phyloP scores from a whole-genome alignment of 805 yeast species.

The Candida boleticola region DNA sequence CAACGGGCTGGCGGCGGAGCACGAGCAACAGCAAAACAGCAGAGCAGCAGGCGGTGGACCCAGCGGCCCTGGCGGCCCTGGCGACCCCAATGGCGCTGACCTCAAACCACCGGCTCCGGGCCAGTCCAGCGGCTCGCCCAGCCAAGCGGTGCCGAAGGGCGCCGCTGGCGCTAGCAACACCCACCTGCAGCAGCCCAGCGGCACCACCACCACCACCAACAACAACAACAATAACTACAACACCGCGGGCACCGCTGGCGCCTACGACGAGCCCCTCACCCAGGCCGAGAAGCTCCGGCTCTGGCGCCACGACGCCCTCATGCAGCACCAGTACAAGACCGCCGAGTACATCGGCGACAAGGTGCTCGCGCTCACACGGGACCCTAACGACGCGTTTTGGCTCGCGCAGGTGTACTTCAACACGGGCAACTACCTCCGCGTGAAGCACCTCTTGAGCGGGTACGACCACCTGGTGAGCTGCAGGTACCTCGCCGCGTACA shows the following conservation, averaged over 20 bases:
- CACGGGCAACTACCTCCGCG: slow-evolving; percentile 75
- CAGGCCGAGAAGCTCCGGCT: slow-evolving; percentile 82
- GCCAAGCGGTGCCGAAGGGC: neutral
- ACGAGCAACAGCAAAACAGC: neutral
- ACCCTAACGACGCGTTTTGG: slow-evolving; percentile 95
- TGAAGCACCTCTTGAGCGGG: slow-evolving; percentile 64
- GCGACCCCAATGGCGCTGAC: neutral
- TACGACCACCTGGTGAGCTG: slow-evolving; percentile 68
- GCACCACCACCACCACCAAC: too few species aligned
- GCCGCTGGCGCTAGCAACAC: neutral
- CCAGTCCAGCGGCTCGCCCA: neutral
- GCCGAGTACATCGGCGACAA: slow-evolving; percentile 93
- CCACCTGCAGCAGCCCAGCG: slow-evolving; percentile 4
- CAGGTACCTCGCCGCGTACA: slow-evolving; percentile 74
- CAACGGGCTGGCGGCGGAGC: too few species aligned
- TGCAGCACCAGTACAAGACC: slow-evolving; percentile 87
- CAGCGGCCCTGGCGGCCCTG: neutral
- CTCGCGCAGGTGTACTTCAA: slow-evolving; percentile 84
- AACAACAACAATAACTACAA: too few species aligned
- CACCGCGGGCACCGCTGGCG: neutral
- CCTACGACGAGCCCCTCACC: slow-evolving; percentile 46
- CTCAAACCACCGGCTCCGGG: neutral
- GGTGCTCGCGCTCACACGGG: slow-evolving; percentile 76
- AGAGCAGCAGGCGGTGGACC: neutral
- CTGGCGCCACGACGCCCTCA: slow-evolving; percentile 91